A percentile compares a stretch with the other conserved stretches of the same genome.
Conservation (phyloP, 768 basidiomycete species). For the Boletus edulis region DNA sequence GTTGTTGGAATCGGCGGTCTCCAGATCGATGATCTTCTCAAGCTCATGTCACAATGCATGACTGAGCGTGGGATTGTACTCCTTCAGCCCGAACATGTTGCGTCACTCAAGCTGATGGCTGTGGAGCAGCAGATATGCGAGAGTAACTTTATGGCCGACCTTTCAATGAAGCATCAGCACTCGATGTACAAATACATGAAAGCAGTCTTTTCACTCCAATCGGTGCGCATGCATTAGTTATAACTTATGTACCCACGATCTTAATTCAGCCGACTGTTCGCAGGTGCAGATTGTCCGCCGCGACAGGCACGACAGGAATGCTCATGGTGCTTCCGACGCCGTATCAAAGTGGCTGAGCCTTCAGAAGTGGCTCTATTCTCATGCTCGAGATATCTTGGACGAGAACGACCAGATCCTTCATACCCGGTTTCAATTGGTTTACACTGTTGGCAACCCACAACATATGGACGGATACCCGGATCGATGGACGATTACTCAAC, state of each 20-base stretch:
- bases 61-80: no score
- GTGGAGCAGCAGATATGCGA: no score
- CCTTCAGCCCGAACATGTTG: no score
- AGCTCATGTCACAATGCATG: conserved; percentile 36
- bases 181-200: conserved; percentile 28
- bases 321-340: not conserved
- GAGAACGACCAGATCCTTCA: no score
- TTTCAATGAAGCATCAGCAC: no score
- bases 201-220: not conserved
- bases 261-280: not conserved
- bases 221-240: not conserved
- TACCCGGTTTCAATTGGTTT: no score
- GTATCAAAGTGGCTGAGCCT: conserved; percentile 11
- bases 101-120: no score
- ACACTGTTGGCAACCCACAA: no score
- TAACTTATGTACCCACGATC: not conserved
- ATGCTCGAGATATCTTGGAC: no score
- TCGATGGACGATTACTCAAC: no score
- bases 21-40: conserved; percentile 21
- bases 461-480: no score
- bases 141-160: no score
- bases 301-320: not conserved
- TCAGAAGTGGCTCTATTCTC: conserved; percentile 5
- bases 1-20: fast-evolving
- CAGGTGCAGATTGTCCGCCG: not conserved